phyloP scores from a whole-genome alignment of 23 red algal species.

The Porphyridium purpureum region DNA sequence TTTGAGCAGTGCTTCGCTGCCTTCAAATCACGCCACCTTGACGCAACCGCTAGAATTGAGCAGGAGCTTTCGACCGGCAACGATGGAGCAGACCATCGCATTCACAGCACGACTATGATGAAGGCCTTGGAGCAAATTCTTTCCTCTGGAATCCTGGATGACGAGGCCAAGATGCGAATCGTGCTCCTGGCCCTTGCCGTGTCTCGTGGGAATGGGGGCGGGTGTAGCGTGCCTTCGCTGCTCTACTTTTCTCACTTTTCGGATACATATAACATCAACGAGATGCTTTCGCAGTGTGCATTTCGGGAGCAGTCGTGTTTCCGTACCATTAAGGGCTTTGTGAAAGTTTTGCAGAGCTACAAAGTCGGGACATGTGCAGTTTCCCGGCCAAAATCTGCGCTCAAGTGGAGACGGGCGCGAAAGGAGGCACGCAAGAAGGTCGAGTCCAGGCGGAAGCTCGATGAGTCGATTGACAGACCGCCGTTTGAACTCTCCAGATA shows the following conservation, averaged over 20 bases:
- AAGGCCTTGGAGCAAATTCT: slow-evolving; percentile 18
- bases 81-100: slow-evolving; percentile 24
- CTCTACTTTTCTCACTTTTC: too few species aligned
- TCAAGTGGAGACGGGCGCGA: background rate
- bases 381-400: background rate
- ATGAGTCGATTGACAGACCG: slow-evolving; percentile 1
- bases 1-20: slow-evolving; percentile 20
- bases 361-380: background rate
- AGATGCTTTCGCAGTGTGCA: too few species aligned
- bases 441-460: too few species aligned
- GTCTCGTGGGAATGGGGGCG: slow-evolving; percentile 18
- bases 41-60: slow-evolving; percentile 37
- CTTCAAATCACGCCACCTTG: slow-evolving; percentile 19
- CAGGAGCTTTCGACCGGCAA: slow-evolving; percentile 62
- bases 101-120: slow-evolving; percentile 21
- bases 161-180: slow-evolving; percentile 18
- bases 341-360: background rate
- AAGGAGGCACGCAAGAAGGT: background rate
- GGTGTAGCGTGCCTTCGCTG: slow-evolving; percentile 1
- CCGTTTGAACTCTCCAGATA: slow-evolving; percentile 48
- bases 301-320: background rate
- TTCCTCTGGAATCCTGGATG: slow-evolving; percentile 12
- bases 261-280: too few species aligned
- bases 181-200: slow-evolving; percentile 37
- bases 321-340: background rate